Percentiles rank a stretch among this genome's conserved stretches.
These are phyloP conservation scores for Carex kokanica DNA, from an alignment of 176 grass and related monocot genomes.

Conservation along the genomic window DNA sequence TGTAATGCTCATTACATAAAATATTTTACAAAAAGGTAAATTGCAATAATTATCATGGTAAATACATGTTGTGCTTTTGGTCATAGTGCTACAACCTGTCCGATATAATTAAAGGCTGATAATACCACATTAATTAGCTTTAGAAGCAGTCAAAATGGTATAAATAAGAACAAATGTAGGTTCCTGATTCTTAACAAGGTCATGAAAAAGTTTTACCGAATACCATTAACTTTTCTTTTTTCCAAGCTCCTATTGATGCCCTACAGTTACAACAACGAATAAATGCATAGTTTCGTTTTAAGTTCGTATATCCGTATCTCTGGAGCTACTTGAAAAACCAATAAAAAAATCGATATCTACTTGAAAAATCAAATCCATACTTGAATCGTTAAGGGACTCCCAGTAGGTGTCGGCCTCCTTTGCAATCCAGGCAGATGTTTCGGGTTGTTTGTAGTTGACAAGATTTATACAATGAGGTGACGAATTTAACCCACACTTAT, in stretches of 20 bases:
- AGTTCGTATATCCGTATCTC: not conserved
- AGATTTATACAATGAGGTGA: no score
- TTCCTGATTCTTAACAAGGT: not conserved
- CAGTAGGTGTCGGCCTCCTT: not conserved
- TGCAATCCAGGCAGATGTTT: not conserved
- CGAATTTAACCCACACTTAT: no score
- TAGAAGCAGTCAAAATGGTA: not conserved
- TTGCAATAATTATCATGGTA: not conserved
- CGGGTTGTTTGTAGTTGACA: not conserved
- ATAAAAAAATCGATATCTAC: not conserved
- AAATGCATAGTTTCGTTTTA: not conserved
- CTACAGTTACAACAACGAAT: no score
- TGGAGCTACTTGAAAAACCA: not conserved
- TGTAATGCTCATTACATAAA: not conserved
- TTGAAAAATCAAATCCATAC: not conserved
- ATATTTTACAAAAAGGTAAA: not conserved
- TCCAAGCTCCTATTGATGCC: no score
- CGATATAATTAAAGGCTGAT: not conserved
- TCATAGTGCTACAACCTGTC: not conserved
- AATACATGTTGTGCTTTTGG: not conserved
- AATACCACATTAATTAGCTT: not conserved
- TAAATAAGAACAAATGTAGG: not conserved
- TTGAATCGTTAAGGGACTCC: not conserved
- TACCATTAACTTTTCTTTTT: no score
- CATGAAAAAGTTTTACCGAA: not conserved